phyloP scores from a whole-genome alignment of 2,329 filamentous ascomycete species.

The Ascochyta clinopodiicola region DNA sequence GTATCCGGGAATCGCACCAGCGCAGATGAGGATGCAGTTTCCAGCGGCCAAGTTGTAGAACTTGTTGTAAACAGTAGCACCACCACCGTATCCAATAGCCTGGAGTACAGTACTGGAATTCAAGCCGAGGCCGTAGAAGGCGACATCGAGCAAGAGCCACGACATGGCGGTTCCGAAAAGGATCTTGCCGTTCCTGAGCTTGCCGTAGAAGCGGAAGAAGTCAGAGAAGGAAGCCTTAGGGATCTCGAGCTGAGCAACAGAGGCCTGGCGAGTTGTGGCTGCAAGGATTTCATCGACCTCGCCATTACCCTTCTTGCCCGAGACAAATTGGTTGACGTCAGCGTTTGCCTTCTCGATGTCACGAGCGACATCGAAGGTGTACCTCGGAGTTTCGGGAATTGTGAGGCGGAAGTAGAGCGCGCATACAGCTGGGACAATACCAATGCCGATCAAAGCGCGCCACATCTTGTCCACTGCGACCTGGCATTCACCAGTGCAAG shows the following conservation, averaged over 20 bases:
- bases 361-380: constrained; percentile 52
- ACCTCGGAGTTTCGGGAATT: constrained; percentile 52
- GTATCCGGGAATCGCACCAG: constrained; percentile 81
- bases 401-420: constrained; percentile 52
- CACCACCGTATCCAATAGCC: constrained; percentile 71
- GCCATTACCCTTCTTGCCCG: constrained; percentile 66
- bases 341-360: constrained; percentile 62
- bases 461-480: constrained; percentile 51
- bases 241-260: constrained; percentile 63
- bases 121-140: constrained; percentile 65
- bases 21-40: constrained; percentile 78
- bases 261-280: constrained; percentile 62
- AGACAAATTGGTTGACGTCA: constrained; percentile 77
- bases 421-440: constrained; percentile 50
- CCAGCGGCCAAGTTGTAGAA: constrained; percentile 78
- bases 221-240: constrained; percentile 76
- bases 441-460: constrained; percentile 51
- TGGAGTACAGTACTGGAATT: constrained; percentile 76
- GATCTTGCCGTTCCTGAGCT: constrained; percentile 74
- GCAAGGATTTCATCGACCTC: constrained; percentile 71
- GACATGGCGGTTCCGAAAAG: constrained; percentile 81
- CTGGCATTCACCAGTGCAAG: constrained; percentile 40
- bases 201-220: constrained; percentile 73
- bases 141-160: constrained; percentile 70
- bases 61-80: constrained; percentile 69